Evolutionary conservation across 441 rosid species (phyloP).

Genomic region (Flueggea neowawraea): DNA sequence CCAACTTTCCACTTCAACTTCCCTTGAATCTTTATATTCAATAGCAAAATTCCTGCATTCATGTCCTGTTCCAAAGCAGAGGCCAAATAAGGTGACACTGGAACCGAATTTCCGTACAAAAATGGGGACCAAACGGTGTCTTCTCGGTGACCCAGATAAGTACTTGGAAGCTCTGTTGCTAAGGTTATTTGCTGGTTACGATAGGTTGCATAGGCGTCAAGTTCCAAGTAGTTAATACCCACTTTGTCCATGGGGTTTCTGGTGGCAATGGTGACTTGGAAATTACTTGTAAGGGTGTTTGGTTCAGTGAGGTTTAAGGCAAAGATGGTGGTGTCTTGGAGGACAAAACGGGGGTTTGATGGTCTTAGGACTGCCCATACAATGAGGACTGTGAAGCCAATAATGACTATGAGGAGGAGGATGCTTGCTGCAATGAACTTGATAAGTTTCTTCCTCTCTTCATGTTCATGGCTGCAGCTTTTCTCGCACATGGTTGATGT

Average conservation of each 20-base stretch:
- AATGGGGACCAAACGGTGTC: constrained; percentile 65
- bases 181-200: constrained; percentile 68
- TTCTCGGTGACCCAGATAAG: constrained; percentile 71
- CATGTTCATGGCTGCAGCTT: constrained; percentile 27
- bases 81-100: constrained; percentile 42
- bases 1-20: constrained; percentile 74
- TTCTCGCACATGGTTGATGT: constrained; percentile 27
- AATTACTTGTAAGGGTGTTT: constrained; percentile 30
- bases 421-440: constrained; percentile 6
- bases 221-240: constrained; percentile 60
- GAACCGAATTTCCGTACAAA: constrained; percentile 42
- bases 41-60: constrained; percentile 45
- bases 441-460: constrained; percentile 6
- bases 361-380: constrained; percentile 65
- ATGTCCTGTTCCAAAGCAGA: constrained; percentile 48
- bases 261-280: constrained; percentile 59
- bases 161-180: constrained; percentile 40
- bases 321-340: constrained; percentile 55
- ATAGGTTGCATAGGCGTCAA: constrained; percentile 55
- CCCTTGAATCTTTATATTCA: constrained; percentile 59
- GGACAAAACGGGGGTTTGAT: constrained; percentile 49
- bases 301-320: constrained; percentile 49
- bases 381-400: constrained; percentile 34
- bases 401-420: constrained; percentile 11
- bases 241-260: constrained; percentile 58